These are phyloP conservation scores for Arthrobotrys sphaeroides DNA, from an alignment of 2,329 filamentous ascomycete genomes.

Conservation along the genomic window DNA sequence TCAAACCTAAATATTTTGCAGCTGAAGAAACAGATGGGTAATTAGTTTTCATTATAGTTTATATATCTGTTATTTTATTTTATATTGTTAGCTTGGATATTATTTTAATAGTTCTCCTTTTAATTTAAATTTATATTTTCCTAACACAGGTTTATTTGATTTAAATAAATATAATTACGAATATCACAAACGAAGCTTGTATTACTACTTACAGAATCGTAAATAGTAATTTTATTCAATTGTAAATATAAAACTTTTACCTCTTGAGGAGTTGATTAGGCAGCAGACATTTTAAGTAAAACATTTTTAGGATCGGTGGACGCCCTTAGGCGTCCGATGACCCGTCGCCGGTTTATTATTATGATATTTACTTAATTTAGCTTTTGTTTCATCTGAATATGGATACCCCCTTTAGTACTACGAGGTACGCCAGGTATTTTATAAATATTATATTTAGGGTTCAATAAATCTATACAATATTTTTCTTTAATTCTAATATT, in stretches of 20 bases:
- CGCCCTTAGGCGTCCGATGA: background rate
- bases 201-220: background rate
- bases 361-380: conserved; percentile 13
- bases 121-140: conserved; percentile 4
- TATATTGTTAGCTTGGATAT: conserved; percentile 9
- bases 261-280: background rate
- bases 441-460: conserved; percentile 12
- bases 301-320: background rate
- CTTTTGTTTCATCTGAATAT: conserved; percentile 14
- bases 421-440: conserved; percentile 5
- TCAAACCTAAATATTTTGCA: background rate
- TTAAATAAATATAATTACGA: conserved; percentile 8
- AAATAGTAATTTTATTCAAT: conserved; percentile 1
- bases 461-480: conserved; percentile 11
- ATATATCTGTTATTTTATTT: conserved; percentile 6
- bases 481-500: background rate
- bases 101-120: conserved; percentile 9
- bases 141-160: conserved; percentile 10
- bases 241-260: conserved; percentile 10
- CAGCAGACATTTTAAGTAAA: conserved; percentile 3
- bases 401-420: background rate
- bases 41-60: conserved; percentile 3
- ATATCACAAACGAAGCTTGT: background rate
- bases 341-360: background rate
- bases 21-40: background rate